Percentiles rank a stretch among this genome's conserved stretches.
phyloP scores from a whole-genome alignment of 768 basidiomycete genomes.

The Royoungia palumana region DNA sequence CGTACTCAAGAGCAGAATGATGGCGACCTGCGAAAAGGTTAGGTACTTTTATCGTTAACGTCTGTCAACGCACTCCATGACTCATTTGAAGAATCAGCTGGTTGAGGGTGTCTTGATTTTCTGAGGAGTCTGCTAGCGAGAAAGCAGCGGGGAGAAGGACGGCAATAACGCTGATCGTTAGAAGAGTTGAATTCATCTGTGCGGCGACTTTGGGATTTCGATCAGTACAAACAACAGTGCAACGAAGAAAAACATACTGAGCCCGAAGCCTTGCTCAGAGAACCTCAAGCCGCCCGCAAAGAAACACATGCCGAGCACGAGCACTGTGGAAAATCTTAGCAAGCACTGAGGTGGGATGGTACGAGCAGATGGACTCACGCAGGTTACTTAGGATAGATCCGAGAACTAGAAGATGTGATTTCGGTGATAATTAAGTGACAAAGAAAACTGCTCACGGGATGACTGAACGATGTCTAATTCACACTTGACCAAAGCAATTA shows the following conservation, averaged over 20 bases:
- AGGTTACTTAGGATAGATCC: conserved; percentile 82
- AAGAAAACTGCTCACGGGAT: conserved; percentile 48
- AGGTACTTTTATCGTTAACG: conserved; percentile 1
- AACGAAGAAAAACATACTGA: conserved; percentile 43
- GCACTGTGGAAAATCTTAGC: conserved; percentile 42
- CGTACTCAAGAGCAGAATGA: conserved; percentile 75
- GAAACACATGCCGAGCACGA: conserved; percentile 83
- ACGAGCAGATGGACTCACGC: conserved; percentile 33
- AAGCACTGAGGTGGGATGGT: not conserved
- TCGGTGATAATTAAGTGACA: not conserved
- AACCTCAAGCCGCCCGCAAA: conserved; percentile 77
- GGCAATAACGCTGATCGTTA: conserved; percentile 75
- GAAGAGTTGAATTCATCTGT: conserved; percentile 68
- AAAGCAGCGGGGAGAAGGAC: conserved; percentile 78
- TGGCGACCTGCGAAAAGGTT: conserved; percentile 51
- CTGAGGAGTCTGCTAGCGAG: conserved; percentile 44
- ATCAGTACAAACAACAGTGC: not conserved
- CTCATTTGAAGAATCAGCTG: conserved; percentile 69
- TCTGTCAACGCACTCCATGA: conserved; percentile 53
- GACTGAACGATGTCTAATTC: conserved; percentile 80
- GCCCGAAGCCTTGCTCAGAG: conserved; percentile 75
- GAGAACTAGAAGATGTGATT: conserved; percentile 49
- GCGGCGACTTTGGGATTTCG: conserved; percentile 49
- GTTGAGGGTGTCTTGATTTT: conserved; percentile 15
- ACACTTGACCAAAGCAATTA: conserved; percentile 79